Evolutionary conservation across 208 protist genomes (phyloP).

Genomic region (Leishmania lainsoni): DNA sequence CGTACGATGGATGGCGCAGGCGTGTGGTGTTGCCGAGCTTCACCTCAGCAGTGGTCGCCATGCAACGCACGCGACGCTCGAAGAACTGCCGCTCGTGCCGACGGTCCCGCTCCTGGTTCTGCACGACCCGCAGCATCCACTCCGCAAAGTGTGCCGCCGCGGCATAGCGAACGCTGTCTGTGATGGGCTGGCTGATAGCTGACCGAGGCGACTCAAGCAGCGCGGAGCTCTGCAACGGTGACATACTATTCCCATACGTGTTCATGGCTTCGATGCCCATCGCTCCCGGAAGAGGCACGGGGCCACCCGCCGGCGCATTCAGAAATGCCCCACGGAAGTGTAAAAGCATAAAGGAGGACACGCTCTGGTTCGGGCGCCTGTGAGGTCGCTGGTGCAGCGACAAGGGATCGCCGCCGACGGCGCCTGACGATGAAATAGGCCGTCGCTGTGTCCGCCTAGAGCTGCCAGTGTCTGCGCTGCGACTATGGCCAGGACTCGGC

Average conservation of each 20-base stretch:
- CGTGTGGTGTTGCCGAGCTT: neutral
- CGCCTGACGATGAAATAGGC: neutral
- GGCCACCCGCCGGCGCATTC: slow-evolving; percentile 5
- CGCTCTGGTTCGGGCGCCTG: neutral
- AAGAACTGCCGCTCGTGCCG: slow-evolving; percentile 31
- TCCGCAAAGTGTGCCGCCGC: slow-evolving; percentile 53
- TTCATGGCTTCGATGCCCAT: neutral
- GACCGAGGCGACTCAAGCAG: slow-evolving; percentile 9
- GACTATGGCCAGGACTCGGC: neutral
- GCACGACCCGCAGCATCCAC: slow-evolving; percentile 57
- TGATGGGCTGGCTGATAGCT: neutral
- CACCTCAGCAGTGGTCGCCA: slow-evolving; percentile 12
- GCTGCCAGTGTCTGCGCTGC: slow-evolving; percentile 13
- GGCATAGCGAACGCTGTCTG: slow-evolving; percentile 22
- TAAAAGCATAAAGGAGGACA: slow-evolving; percentile 29
- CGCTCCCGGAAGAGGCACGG: slow-evolving; percentile 7
- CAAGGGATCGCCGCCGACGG: neutral
- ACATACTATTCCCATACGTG: neutral
- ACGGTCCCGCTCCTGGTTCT: slow-evolving; percentile 36
- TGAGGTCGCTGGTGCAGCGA: neutral
- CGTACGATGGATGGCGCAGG: slow-evolving; percentile 20
- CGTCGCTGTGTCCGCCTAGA: slow-evolving; percentile 3
- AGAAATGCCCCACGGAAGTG: slow-evolving; percentile 27
- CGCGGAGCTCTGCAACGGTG: neutral
- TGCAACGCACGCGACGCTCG: slow-evolving; percentile 11